Percentiles rank a stretch among this genome's conserved stretches.
These are phyloP conservation scores for Macrolepiota albuminosa DNA, from an alignment of 768 basidiomycete species.

Conservation along the genomic window DNA sequence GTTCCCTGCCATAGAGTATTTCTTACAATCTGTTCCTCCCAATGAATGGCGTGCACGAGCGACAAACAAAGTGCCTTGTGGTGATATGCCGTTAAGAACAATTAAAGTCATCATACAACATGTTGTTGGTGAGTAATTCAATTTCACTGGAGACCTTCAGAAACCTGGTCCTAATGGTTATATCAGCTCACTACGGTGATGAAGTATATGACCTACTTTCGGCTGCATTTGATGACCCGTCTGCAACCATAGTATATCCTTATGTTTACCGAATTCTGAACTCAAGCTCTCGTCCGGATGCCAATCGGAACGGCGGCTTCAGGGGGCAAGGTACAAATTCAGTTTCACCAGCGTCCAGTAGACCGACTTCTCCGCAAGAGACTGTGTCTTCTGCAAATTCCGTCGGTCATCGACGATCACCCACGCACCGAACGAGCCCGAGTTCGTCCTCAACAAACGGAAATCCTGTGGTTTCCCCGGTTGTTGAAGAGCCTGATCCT, in stretches of 20 bases:
- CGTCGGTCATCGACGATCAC: constrained; percentile 46
- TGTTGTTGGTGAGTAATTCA: constrained; percentile 72
- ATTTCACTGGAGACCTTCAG: constrained; percentile 1
- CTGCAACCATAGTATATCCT: constrained; percentile 94
- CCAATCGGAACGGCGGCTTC: constrained; percentile 26
- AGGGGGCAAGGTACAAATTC: constrained; percentile 39
- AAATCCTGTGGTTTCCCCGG: constrained; percentile 43
- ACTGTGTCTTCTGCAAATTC: constrained; percentile 48
- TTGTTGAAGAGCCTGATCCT: constrained; percentile 80
- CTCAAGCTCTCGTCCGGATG: constrained; percentile 47
- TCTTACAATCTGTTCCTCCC: constrained; percentile 88
- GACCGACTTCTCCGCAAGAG: constrained; percentile 69
- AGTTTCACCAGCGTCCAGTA: constrained; percentile 57
- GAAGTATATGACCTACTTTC: constrained; percentile 90
- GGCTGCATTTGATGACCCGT: constrained; percentile 91
- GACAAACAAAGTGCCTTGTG: constrained; percentile 87
- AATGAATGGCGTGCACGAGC: constrained; percentile 95
- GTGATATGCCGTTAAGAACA: constrained; percentile 96
- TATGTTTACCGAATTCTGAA: constrained; percentile 93
- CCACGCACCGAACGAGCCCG: constrained; percentile 63
- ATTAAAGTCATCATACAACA: constrained; percentile 99
- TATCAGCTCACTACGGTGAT: constrained; percentile 74
- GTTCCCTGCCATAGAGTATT: constrained; percentile 90
- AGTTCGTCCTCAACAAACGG: constrained; percentile 62
- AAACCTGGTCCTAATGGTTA: not conserved